Conservation (phyloP, 805 yeast genomes). For the Myxozyma nipponensis region DNA sequence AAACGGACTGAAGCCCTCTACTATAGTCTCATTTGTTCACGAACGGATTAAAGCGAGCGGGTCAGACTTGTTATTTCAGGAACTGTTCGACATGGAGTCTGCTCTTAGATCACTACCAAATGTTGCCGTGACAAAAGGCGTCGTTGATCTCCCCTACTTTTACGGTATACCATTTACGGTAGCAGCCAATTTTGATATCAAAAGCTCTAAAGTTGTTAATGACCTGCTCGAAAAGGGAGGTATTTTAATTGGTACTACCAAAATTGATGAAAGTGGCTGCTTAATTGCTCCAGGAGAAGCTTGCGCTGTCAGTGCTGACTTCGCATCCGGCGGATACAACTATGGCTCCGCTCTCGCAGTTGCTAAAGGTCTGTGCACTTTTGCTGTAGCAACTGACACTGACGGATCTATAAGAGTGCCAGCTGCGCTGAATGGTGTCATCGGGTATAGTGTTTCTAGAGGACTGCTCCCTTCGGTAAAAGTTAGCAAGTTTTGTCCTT, state of each 20-base stretch:
- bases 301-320: slow-evolving; percentile 16
- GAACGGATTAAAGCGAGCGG: slow-evolving; percentile 8
- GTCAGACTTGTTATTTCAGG: slow-evolving; percentile 1
- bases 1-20: slow-evolving; percentile 11
- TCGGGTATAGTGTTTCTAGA: slow-evolving; percentile 21
- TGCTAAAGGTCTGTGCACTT: slow-evolving; percentile 18
- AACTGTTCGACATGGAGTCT: slow-evolving; percentile 12
- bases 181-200: slow-evolving; percentile 14
- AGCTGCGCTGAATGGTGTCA: slow-evolving; percentile 19
- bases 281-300: slow-evolving; percentile 7
- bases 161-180: slow-evolving; percentile 26
- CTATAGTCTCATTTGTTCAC: slow-evolving; percentile 11
- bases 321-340: slow-evolving; percentile 21
- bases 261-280: slow-evolving; percentile 13
- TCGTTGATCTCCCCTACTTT: slow-evolving; percentile 24
- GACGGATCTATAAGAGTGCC: slow-evolving; percentile 25
- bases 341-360: slow-evolving; percentile 23
- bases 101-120: slow-evolving; percentile 19
- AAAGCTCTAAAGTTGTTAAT: slow-evolving; percentile 14
- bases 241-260: slow-evolving; percentile 18
- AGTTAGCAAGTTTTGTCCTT: slow-evolving; percentile 17
- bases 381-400: slow-evolving; percentile 21
- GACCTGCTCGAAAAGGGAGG: slow-evolving; percentile 17
- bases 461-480: slow-evolving; percentile 18
- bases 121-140: slow-evolving; percentile 9